phyloP scores from a whole-genome alignment of 2,329 filamentous ascomycete species.

The Cercospora sp. region DNA sequence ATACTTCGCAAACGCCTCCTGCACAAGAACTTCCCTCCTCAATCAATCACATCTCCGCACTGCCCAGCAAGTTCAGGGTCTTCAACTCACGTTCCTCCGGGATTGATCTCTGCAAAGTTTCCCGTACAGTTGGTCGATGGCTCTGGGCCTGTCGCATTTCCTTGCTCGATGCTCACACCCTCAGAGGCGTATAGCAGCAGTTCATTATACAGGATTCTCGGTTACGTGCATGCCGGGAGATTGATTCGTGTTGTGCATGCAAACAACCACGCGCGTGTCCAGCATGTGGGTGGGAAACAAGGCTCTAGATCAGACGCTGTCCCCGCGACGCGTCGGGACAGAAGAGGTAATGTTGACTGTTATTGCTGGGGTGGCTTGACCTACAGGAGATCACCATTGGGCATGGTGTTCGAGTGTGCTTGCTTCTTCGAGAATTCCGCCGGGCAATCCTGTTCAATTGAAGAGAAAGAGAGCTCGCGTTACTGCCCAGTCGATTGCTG shows the following conservation, averaged over 20 bases:
- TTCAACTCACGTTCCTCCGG: not conserved
- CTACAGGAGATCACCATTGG: not conserved
- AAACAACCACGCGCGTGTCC: slow-evolving; percentile 3
- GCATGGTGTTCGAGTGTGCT: not conserved
- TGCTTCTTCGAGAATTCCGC: not conserved
- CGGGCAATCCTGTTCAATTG: not conserved
- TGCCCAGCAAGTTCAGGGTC: not conserved
- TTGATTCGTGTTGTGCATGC: slow-evolving; percentile 6
- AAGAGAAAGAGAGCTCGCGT: not conserved
- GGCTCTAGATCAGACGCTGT: not conserved
- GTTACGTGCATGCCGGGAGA: slow-evolving; percentile 6
- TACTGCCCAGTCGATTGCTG: not conserved
- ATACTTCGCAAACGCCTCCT: not conserved
- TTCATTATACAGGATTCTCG: not conserved
- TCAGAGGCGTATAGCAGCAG: not conserved
- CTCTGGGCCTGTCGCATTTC: not conserved
- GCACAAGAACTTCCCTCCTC: not conserved
- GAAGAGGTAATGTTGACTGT: not conserved
- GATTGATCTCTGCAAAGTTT: not conserved
- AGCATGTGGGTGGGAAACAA: not conserved
- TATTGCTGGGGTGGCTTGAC: not conserved
- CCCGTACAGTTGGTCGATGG: not conserved
- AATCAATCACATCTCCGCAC: not conserved
- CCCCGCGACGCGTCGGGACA: not conserved
- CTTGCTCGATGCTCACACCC: not conserved